These are phyloP conservation scores for Tolypocladium tundrense DNA, from an alignment of 2,329 filamentous ascomycete species.

Conservation along the genomic window DNA sequence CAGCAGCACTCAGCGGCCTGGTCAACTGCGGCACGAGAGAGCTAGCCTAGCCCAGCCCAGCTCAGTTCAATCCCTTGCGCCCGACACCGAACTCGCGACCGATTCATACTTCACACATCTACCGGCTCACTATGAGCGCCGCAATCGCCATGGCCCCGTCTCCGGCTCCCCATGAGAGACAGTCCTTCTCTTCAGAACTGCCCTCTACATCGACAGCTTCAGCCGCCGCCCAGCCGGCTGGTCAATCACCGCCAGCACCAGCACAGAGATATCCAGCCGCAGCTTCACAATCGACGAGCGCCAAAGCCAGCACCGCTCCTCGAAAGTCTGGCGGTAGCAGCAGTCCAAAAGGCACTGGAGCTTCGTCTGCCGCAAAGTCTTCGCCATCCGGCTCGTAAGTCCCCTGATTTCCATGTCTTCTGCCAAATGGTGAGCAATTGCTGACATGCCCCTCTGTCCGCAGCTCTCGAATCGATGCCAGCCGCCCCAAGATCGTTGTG, in stretches of 20 bases:
- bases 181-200: slow-evolving; percentile 44
- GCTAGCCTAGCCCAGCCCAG: background rate
- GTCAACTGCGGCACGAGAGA: no score
- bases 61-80: background rate
- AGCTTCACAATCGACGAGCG: slow-evolving; percentile 12
- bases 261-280: slow-evolving; percentile 30
- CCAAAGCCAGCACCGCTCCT: slow-evolving; percentile 28
- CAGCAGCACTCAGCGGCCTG: background rate
- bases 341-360: slow-evolving; percentile 36
- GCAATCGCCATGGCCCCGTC: slow-evolving; percentile 60
- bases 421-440: background rate
- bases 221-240: slow-evolving; percentile 9
- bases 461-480: slow-evolving; percentile 14
- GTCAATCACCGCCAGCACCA: slow-evolving; percentile 29
- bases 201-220: slow-evolving; percentile 25
- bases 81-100: background rate
- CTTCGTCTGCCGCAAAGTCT: slow-evolving; percentile 33
- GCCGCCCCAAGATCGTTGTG: slow-evolving; percentile 71
- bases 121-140: slow-evolving; percentile 50
- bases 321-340: slow-evolving; percentile 41
- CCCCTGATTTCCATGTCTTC: background rate
- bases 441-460: slow-evolving; percentile 6
- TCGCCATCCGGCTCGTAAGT: slow-evolving; percentile 53
- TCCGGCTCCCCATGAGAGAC: slow-evolving; percentile 55
- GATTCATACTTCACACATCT: background rate